phyloP scores from a whole-genome alignment of 2,329 filamentous ascomycete genomes.

The Xylogone sp. region DNA sequence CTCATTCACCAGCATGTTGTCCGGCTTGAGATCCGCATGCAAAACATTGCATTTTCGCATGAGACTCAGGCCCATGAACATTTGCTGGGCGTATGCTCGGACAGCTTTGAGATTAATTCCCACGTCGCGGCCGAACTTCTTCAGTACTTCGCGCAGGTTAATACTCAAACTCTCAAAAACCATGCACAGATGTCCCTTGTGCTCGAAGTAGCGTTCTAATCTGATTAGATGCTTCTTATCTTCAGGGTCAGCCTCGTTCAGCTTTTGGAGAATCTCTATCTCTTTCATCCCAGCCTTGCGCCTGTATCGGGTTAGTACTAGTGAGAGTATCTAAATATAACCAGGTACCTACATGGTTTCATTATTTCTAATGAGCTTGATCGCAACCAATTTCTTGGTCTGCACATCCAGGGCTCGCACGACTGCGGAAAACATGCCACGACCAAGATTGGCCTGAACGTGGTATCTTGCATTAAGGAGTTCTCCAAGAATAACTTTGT shows the following conservation, averaged over 20 bases:
- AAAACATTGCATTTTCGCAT: conserved; percentile 91
- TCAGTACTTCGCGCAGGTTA: conserved; percentile 89
- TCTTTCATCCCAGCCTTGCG: conserved; percentile 91
- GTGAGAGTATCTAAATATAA: neutral
- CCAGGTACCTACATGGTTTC: conserved; percentile 63
- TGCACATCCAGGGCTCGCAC: conserved; percentile 78
- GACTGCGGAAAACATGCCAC: conserved; percentile 97
- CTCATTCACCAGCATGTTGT: conserved; percentile 93
- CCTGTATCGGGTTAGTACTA: conserved; percentile 30
- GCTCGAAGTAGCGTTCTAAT: conserved; percentile 83
- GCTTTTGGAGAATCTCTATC: conserved; percentile 85
- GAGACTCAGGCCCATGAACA: conserved; percentile 83
- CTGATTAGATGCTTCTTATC: conserved; percentile 90
- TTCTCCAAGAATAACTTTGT: conserved; percentile 91
- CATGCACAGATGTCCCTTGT: conserved; percentile 93
- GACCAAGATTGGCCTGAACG: conserved; percentile 80
- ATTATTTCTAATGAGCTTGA: conserved; percentile 98
- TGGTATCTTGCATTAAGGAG: conserved; percentile 86
- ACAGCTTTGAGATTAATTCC: conserved; percentile 89
- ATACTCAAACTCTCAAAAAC: conserved; percentile 93
- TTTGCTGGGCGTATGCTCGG: conserved; percentile 86
- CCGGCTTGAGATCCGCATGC: conserved; percentile 94
- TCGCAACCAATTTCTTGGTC: conserved; percentile 75
- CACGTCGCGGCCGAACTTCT: conserved; percentile 92
- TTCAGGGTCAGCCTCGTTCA: conserved; percentile 80